Conservation (phyloP, 2,329 filamentous ascomycete species). For the Ilyonectria mors-panacis region DNA sequence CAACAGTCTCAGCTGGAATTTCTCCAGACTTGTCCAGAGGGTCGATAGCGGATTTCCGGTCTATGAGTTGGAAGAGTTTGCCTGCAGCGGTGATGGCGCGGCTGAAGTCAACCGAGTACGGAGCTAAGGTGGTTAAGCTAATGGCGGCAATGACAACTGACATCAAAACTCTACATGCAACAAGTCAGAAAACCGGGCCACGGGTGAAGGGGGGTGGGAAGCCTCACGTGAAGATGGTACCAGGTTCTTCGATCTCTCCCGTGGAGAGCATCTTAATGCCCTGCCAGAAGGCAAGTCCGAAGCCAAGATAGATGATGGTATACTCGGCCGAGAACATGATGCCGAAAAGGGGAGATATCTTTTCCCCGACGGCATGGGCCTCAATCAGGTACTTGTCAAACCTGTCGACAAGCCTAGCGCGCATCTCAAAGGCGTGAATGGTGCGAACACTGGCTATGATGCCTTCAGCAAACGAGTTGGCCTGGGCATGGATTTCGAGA, state of each 20-base stretch:
- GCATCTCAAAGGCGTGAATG: constrained; percentile 61
- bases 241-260: constrained; percentile 55
- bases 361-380: constrained; percentile 55
- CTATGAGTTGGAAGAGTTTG: constrained; percentile 57
- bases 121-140: constrained; percentile 55
- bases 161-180: constrained; percentile 52
- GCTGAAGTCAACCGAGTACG: constrained; percentile 57
- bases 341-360: constrained; percentile 56
- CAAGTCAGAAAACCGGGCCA: background rate
- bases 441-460: constrained; percentile 57
- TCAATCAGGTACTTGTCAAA: constrained; percentile 57
- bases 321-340: constrained; percentile 58
- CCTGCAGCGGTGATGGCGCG: constrained; percentile 54
- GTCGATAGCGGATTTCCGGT: constrained; percentile 55
- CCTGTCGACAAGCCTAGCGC: constrained; percentile 54
- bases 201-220: background rate
- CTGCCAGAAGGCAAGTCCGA: constrained; percentile 63
- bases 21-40: constrained; percentile 53
- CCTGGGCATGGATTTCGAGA: constrained; percentile 53
- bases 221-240: constrained; percentile 57
- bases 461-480: constrained; percentile 54
- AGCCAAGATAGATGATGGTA: constrained; percentile 59
- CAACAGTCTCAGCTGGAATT: constrained; percentile 47
- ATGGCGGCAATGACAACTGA: constrained; percentile 57
- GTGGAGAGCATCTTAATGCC: constrained; percentile 56